Evolutionary conservation across 306 rosid species (phyloP).

Genomic region (Purshia tridentata): DNA sequence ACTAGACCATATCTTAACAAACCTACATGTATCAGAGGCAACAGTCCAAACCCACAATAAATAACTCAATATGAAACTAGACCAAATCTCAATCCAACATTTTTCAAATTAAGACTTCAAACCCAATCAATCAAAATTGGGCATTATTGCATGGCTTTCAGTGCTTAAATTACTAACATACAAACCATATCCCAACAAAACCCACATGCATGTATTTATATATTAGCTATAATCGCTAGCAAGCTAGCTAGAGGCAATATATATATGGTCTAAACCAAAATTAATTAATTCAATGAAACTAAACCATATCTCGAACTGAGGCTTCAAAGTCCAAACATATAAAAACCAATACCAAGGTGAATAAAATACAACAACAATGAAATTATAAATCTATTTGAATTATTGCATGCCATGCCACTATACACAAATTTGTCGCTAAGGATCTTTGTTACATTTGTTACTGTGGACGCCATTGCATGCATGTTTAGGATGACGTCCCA

Average conservation of each 20-base stretch:
- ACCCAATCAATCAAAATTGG: background rate
- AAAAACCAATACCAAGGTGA: background rate
- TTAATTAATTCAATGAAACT: background rate
- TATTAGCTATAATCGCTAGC: background rate
- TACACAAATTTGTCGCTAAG: conserved; percentile 12
- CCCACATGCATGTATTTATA: background rate
- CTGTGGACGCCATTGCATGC: background rate
- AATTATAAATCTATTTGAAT: conserved; percentile 9
- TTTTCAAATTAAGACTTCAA: background rate
- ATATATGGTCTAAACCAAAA: background rate
- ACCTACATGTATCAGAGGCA: too few species aligned
- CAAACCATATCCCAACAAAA: conserved; percentile 6
- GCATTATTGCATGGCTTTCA: background rate
- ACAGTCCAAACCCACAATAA: background rate
- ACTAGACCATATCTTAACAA: conserved; percentile 18
- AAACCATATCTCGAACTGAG: background rate
- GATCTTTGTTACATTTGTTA: conserved; percentile 1
- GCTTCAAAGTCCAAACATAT: background rate
- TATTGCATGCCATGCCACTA: background rate
- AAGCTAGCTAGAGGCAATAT: background rate
- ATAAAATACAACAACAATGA: conserved; percentile 5
- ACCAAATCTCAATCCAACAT: conserved; percentile 16
- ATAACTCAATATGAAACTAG: background rate
- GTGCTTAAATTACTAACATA: background rate
- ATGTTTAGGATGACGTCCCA: background rate